Conservation (phyloP, 225 moss, liverwort and hornwort genomes). For the Anthoceros angustus region DNA sequence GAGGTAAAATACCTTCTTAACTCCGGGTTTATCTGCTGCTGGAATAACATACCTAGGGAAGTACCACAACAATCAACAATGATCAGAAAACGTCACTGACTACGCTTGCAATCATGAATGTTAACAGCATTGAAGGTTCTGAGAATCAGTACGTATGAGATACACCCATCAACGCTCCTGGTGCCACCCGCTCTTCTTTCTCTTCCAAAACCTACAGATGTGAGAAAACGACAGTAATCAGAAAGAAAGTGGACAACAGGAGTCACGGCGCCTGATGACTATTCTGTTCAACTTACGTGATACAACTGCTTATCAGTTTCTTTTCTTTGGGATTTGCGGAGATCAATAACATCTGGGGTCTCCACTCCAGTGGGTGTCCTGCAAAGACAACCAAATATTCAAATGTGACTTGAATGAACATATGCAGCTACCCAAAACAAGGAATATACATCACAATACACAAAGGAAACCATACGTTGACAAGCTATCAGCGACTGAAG, state of each 20-base stretch:
- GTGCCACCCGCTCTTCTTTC: slow-evolving; percentile 82
- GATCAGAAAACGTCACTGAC: background rate
- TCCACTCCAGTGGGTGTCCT: slow-evolving; percentile 99
- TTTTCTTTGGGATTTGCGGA: slow-evolving; percentile 90
- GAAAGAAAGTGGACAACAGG: background rate
- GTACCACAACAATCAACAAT: background rate
- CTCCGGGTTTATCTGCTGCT: slow-evolving; percentile 65
- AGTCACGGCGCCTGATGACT: background rate
- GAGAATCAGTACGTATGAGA: slow-evolving; percentile 60
- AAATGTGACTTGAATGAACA: background rate
- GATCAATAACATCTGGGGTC: slow-evolving; percentile 98
- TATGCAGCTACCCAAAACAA: slow-evolving; percentile 8
- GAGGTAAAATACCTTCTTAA: slow-evolving; percentile 51
- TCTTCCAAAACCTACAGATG: slow-evolving; percentile 64
- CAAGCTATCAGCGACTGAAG: slow-evolving; percentile 73
- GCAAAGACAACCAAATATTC: slow-evolving; percentile 7
- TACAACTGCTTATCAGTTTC: slow-evolving; percentile 96
- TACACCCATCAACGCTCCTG: slow-evolving; percentile 67
- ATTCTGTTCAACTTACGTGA: slow-evolving; percentile 24
- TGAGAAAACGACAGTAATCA: background rate
- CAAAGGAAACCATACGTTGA: slow-evolving; percentile 51
- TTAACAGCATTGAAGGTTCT: background rate
- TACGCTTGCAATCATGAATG: background rate
- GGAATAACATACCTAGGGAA: slow-evolving; percentile 68
- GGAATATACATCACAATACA: background rate